Percentiles rank a stretch among this genome's conserved stretches.
These are phyloP conservation scores for Phyllosticta citrichinensis DNA, from an alignment of 2,329 filamentous ascomycete species.

Conservation along the genomic window DNA sequence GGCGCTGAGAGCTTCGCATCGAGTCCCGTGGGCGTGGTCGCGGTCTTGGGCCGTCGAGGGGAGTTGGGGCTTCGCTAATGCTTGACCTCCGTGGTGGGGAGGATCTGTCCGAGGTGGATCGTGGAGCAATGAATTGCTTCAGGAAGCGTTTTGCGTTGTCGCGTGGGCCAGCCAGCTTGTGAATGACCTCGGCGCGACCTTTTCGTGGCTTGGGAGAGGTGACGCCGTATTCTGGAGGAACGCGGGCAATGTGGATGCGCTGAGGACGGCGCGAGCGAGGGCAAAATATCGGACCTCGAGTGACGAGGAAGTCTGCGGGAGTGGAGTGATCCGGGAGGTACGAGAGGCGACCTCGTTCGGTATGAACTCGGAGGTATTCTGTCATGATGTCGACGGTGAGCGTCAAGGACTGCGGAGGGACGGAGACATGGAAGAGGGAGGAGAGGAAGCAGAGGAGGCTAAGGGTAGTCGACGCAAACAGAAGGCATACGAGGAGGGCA, in stretches of 20 bases:
- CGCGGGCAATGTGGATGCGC: slow-evolving; percentile 46
- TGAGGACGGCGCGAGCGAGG: slow-evolving; percentile 44
- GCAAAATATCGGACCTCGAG: slow-evolving; percentile 31
- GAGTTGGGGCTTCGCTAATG: not conserved
- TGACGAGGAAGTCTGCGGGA: slow-evolving; percentile 6
- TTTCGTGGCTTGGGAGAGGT: slow-evolving; percentile 22
- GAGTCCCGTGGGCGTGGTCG: slow-evolving; percentile 17
- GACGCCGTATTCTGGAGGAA: slow-evolving; percentile 32
- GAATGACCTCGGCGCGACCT: slow-evolving; percentile 24
- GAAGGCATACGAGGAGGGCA: not conserved
- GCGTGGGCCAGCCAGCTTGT: slow-evolving; percentile 42
- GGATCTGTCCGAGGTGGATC: slow-evolving; percentile 16
- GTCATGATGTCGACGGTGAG: slow-evolving; percentile 23
- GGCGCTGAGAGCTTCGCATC: slow-evolving; percentile 31
- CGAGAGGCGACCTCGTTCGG: slow-evolving; percentile 27
- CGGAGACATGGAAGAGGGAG: slow-evolving; percentile 1
- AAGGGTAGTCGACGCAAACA: not conserved
- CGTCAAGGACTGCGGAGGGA: slow-evolving; percentile 2
- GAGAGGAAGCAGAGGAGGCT: not conserved
- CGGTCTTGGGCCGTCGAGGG: slow-evolving; percentile 11
- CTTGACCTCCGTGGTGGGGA: slow-evolving; percentile 12
- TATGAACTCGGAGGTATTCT: slow-evolving; percentile 29
- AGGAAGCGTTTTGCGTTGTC: slow-evolving; percentile 42
- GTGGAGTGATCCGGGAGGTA: slow-evolving; percentile 26
- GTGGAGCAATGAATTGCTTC: slow-evolving; percentile 34